Base-by-base conservation (phyloP, 331 rosid species). In the Arachis monticola region DNA sequence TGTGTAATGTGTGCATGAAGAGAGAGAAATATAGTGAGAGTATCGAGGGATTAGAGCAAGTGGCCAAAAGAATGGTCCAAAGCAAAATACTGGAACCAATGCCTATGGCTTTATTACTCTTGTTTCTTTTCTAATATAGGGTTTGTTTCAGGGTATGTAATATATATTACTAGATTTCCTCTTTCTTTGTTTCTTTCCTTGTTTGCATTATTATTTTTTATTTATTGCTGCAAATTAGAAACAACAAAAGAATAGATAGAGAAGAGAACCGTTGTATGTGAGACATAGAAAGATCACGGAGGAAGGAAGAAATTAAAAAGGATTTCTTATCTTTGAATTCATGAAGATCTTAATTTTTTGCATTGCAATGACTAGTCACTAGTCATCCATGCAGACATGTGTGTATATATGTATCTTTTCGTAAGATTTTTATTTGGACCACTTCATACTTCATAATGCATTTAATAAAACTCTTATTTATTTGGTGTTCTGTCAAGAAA, bases 51-150 rank as follows among this genome's bases (percentile, higher is more conserved):
- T 63, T 83, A 74, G 83, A 90, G 5, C 1, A 38, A 84, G 75
- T 62, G 68, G 91, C 91, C 99, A 94, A 94, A 60, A 82, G 89
- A 88, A 92, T 79, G 79, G 76, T 87, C 97, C 96, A 92, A 92
- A 80, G 79, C 76, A 80, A 77, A 86, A 65, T 80, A 87, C 97
- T 69, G 83, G 88, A 90, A 91, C 85, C 96, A 84, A 86, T 87
- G 95, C 86, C 10, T 27, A 27, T 50, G 47, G 77, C 85, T 58
- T 13, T 57, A 72, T 74, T 67, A 63, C 60, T 77, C 83, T 83
- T 81, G 78, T 75, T 85, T 74, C 57, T 79, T 77, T 83, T 77
- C 60, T 76, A 83, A 83, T 82, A 82, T 78, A 78, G 83, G 79
- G 30, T 27, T 27, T 27, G 30, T 83, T 93, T 82, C 35, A 83